These are phyloP conservation scores for Nepenthes alata DNA, from an alignment of 179 eudicot genomes.

Conservation along the genomic window DNA sequence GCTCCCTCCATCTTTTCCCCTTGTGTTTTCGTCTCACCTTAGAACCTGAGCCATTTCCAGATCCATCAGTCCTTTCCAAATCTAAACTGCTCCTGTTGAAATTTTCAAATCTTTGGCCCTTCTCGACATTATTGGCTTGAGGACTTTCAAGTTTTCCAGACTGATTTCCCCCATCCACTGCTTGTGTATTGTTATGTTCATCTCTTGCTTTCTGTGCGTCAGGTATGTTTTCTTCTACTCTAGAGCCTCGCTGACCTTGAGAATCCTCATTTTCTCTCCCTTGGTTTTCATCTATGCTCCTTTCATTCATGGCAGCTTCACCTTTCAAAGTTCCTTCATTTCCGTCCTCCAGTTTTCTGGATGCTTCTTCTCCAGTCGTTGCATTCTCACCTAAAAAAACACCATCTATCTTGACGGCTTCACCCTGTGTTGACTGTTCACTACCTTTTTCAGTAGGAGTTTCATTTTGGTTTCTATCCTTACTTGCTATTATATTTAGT, in stretches of 20 bases:
- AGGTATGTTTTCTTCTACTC: not conserved
- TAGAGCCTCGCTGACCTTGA: not conserved
- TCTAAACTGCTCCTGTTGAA: slow-evolving; percentile 5
- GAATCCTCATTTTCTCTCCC: slow-evolving; percentile 3
- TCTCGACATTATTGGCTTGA: too few species aligned
- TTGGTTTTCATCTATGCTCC: not conserved
- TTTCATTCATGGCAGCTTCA: not conserved
- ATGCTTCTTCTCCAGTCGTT: not conserved
- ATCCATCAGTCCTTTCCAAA: slow-evolving; percentile 8
- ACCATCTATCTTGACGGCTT: not conserved
- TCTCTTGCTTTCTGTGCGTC: not conserved
- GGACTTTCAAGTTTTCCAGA: not conserved
- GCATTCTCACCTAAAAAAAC: not conserved
- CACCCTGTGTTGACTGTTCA: slow-evolving; percentile 4
- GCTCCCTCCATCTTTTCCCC: slow-evolving; percentile 16
- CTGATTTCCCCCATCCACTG: not conserved
- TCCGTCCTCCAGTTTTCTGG: slow-evolving; percentile 2
- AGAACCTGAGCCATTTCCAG: not conserved
- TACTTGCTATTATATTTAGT: not conserved
- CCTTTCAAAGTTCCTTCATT: not conserved
- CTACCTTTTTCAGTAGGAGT: not conserved
- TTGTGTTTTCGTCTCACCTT: slow-evolving; percentile 6
- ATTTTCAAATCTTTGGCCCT: not conserved
- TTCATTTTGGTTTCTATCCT: slow-evolving; percentile 7
- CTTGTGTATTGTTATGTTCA: not conserved